Base-by-base conservation (phyloP, 2,329 filamentous ascomycete genomes). In the Stemphylium lycopersici region DNA sequence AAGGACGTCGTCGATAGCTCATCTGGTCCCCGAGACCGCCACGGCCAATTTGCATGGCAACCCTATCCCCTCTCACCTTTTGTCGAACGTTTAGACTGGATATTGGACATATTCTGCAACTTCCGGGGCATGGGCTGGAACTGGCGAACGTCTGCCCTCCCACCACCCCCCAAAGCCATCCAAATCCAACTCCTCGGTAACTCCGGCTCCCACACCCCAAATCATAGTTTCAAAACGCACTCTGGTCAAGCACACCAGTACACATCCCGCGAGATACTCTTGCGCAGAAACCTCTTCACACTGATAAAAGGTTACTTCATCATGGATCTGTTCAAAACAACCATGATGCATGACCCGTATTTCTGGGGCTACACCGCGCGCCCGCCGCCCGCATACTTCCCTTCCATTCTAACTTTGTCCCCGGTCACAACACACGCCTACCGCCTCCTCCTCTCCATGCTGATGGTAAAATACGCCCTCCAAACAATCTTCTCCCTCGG, bases 271-370 rank as follows among this genome's bases (percentile, higher is more conserved):
- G 37, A 51, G 2, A 62, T 63, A 1, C 69, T 81, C 1, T 63
- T 81, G 1, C 59, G 59, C 32, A 53, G 66, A 31, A 73, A 74
- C 37, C 12, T 69, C 6, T 66, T 68, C 29, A 77, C 68, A 5
- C 76, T 88, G n/a, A 49, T 84, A 2, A 51, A 82, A 33, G 79
- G 80, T 59, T 95, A 90, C 69, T 59, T 95, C 11, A 56, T 84
- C 6, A 78, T 96, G 7, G 93, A 97, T 73, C 53, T 86, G 6
- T 73, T 90, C 47, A 90, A 89, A 66, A 81, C 87, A 1, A 58
- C 86, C 57, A 87, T 91, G 78, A 86, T 88, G 62, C 83, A 84
- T 48, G 93, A 98, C 66, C 87, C 89, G 0, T 96, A 93, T 77
- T 96, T 93, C 75, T 81, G 81, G 75, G 80, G 81, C 37, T 67